phyloP scores from a whole-genome alignment of 306 rosid species.

The Castanea mollissima region DNA sequence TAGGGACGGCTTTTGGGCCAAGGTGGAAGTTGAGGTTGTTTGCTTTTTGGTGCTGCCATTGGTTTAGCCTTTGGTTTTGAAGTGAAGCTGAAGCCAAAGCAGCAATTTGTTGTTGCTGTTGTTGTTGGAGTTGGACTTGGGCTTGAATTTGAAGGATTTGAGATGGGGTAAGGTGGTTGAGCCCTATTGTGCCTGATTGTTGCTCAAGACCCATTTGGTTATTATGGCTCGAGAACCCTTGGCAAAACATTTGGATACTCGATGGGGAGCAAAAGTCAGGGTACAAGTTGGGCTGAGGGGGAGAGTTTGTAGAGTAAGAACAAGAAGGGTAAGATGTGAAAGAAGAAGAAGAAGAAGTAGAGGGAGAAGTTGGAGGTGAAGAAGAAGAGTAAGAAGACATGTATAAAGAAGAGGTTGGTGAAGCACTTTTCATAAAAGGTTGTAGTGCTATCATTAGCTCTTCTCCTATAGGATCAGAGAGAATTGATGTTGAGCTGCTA shows the following conservation, averaged over 20 bases:
- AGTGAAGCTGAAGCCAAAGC: constrained; percentile 23
- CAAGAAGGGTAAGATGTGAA: neutral
- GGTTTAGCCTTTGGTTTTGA: constrained; percentile 21
- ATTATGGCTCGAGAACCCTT: constrained; percentile 21
- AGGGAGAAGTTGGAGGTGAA: neutral
- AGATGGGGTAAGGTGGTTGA: constrained; percentile 71
- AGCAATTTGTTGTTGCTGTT: constrained; percentile 25
- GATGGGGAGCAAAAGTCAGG: constrained; percentile 30
- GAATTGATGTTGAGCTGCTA: constrained; percentile 22
- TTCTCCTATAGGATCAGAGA: constrained; percentile 55
- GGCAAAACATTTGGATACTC: constrained; percentile 34
- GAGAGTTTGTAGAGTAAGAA: neutral
- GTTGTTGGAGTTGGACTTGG: constrained; percentile 49
- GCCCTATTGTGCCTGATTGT: constrained; percentile 51
- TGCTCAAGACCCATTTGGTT: constrained; percentile 28
- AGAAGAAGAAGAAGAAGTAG: constrained; percentile 9
- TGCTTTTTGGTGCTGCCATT: constrained; percentile 11
- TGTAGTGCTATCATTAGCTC: constrained; percentile 74
- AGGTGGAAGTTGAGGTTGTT: constrained; percentile 17
- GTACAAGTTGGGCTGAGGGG: constrained; percentile 24
- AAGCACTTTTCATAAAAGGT: constrained; percentile 67
- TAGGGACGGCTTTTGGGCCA: constrained; percentile 50
- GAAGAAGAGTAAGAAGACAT: constrained; percentile 15
- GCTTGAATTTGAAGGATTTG: constrained; percentile 80
- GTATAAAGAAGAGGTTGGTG: constrained; percentile 24